Conservation (phyloP, 805 yeast species). For the Ogataea degrootiae region DNA sequence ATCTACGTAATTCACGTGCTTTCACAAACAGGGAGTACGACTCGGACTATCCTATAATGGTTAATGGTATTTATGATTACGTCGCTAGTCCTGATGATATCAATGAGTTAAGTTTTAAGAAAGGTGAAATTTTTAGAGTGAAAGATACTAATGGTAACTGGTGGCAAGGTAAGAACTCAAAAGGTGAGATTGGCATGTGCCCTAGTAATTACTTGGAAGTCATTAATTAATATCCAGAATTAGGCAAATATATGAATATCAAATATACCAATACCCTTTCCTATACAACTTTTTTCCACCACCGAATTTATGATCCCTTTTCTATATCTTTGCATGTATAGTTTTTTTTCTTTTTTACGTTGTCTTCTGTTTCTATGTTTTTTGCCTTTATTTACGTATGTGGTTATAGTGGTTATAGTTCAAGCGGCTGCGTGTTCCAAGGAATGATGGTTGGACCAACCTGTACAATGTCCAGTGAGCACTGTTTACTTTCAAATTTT, state of each 20-base stretch:
- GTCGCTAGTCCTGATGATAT: slow-evolving; percentile 90
- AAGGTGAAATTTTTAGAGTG: slow-evolving; percentile 88
- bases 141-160: slow-evolving; percentile 93
- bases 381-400: not conserved
- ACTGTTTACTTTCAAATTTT: too few relatives aligned
- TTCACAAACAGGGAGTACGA: slow-evolving; percentile 7
- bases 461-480: too few relatives aligned
- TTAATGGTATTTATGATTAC: slow-evolving; percentile 81
- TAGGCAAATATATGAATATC: too few relatives aligned
- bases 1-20: not conserved
- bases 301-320: too few relatives aligned
- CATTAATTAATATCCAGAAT: slow-evolving; percentile 32
- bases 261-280: too few relatives aligned
- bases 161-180: slow-evolving; percentile 94
- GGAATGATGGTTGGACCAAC: too few relatives aligned
- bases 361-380: not conserved
- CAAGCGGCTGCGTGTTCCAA: too few relatives aligned
- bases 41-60: slow-evolving; percentile 69
- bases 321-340: not conserved
- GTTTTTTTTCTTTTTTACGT: not conserved
- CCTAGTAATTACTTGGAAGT: slow-evolving; percentile 91
- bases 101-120: slow-evolving; percentile 84
- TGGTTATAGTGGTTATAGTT: too few relatives aligned
- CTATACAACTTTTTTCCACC: too few relatives aligned
- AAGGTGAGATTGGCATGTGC: slow-evolving; percentile 93